Evolutionary conservation across 208 protist genomes (phyloP), one percentile per base, ranked within the genome.

Genomic region (Leishmania amazonensis): DNA sequence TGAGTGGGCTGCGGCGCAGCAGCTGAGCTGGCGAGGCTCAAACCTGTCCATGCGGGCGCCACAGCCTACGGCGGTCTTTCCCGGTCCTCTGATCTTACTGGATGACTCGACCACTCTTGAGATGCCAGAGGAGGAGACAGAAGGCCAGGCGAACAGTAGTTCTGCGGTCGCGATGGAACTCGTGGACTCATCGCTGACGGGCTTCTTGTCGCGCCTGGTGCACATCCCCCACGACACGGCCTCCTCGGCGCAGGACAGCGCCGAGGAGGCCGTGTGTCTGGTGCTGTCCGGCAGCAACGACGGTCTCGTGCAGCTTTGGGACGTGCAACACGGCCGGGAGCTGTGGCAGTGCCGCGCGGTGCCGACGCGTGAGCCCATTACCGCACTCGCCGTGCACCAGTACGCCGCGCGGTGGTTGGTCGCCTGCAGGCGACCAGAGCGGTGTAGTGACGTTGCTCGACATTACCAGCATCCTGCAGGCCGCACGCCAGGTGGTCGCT

Each of bases 271-370:
- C 3, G 83, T 80, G 45, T 79, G 81, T 35, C 47, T 85, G 2
- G 73, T 96, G 80, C 75, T 93, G 57, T 94, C 88, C 62, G 93
- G 87, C 11, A 95, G 89, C 74, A 92, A 94, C 83, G 89, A 94
- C 60, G 95, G 95, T 2, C 68, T 95, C 7, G 42, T 97, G 60
- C 95, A 97, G 87, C 85, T 97, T 78, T 97, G 95, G 95, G 91
- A 96, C 71, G 65, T 90, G 31, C 83, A 85, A 21, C 87, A 83
- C 24, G 74, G 81, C 65, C 81, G 77, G 21, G 94, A 97, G 84
- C 77, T 95, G 60, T 83, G 93, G 84, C 91, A 92, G 38, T 95
- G 90, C 79, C 83, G 87, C 49, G 89, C 83, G 31, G 94, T 93
- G 1, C 83, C 90, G 58, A 60, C 85, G 9, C 60, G 86, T 11